Evolutionary conservation across 768 basidiomycete species (phyloP).

Genomic region (Amanita phalloides): DNA sequence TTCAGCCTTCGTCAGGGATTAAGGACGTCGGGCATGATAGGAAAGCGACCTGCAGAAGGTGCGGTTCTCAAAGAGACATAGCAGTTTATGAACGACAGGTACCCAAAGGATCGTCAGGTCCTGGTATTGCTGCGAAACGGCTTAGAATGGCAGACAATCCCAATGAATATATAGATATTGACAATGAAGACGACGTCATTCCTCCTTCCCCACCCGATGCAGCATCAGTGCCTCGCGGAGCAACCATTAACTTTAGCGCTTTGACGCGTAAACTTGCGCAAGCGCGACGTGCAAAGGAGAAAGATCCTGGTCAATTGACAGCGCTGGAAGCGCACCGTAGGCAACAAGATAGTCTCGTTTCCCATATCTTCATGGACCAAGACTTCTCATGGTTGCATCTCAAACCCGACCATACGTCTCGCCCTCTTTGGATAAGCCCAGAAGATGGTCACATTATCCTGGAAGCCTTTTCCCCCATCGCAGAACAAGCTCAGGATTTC

Average conservation of each 20-base stretch:
- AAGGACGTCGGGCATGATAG: slow-evolving; percentile 17
- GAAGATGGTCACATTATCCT: slow-evolving; percentile 90
- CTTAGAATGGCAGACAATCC: slow-evolving; percentile 34
- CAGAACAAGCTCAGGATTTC: slow-evolving; percentile 97
- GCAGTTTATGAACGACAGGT: no score
- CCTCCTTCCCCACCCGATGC: slow-evolving; percentile 43
- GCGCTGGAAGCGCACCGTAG: slow-evolving; percentile 56
- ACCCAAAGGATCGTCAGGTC: not conserved
- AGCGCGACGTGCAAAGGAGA: slow-evolving; percentile 38
- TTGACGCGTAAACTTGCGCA: slow-evolving; percentile 71
- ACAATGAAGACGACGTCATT: slow-evolving; percentile 47
- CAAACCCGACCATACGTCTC: slow-evolving; percentile 83
- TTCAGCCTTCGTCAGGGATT: not conserved
- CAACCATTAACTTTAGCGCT: slow-evolving; percentile 84
- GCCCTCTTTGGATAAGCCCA: slow-evolving; percentile 95
- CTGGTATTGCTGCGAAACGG: slow-evolving; percentile 22
- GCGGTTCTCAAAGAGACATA: not conserved
- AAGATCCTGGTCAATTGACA: slow-evolving; percentile 32
- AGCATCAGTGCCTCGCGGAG: slow-evolving; percentile 51
- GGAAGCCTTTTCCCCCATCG: slow-evolving; percentile 95
- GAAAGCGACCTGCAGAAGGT: slow-evolving; percentile 32
- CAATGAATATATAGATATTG: slow-evolving; percentile 48
- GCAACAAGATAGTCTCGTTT: slow-evolving; percentile 67
- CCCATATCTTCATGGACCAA: slow-evolving; percentile 74
- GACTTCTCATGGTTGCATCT: slow-evolving; percentile 84